A percentile compares a stretch with the other conserved stretches of the same genome.
These are phyloP conservation scores for Leishmania turanica DNA, from an alignment of 208 protist species.

Conservation along the genomic window DNA sequence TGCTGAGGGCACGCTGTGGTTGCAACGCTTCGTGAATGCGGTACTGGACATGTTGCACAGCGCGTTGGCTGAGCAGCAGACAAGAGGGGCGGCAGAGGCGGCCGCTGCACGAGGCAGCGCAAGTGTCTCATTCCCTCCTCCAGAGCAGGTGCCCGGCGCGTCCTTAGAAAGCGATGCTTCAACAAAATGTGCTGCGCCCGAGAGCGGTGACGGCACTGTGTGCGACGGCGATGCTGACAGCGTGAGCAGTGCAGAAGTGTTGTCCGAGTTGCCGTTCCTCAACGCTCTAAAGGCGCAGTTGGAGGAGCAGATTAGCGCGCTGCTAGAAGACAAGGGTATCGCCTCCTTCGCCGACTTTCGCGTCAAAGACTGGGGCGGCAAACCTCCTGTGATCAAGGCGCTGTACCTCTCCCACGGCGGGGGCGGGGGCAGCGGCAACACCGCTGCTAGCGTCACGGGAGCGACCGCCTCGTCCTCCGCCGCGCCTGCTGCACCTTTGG, in stretches of 20 bases:
- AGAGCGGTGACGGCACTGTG: background rate
- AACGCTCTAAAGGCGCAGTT: slow-evolving; percentile 44
- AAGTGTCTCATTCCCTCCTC: background rate
- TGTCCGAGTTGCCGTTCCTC: slow-evolving; percentile 21
- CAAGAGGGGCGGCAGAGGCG: slow-evolving; percentile 10
- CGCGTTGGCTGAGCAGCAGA: slow-evolving; percentile 30
- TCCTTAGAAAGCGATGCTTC: background rate
- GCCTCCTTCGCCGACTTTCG: slow-evolving; percentile 68
- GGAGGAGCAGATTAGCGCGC: slow-evolving; percentile 78
- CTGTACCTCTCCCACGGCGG: slow-evolving; percentile 50
- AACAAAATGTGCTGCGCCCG: background rate
- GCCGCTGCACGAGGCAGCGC: background rate
- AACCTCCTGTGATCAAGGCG: slow-evolving; percentile 59
- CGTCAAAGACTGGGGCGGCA: slow-evolving; percentile 62
- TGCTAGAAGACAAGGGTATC: slow-evolving; percentile 82
- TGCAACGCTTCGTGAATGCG: slow-evolving; percentile 68
- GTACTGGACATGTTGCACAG: slow-evolving; percentile 59
- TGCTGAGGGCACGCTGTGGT: slow-evolving; percentile 74
- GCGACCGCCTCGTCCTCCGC: background rate
- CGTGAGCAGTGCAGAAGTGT: slow-evolving; percentile 15
- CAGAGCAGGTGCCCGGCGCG: background rate
- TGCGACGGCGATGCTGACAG: slow-evolving; percentile 14
- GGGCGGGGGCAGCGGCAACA: background rate
- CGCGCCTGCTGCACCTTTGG: background rate
- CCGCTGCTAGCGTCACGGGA: background rate